These are phyloP conservation scores for Arthrinium phaeospermum DNA, from an alignment of 2,329 filamentous ascomycete species.

Conservation along the genomic window DNA sequence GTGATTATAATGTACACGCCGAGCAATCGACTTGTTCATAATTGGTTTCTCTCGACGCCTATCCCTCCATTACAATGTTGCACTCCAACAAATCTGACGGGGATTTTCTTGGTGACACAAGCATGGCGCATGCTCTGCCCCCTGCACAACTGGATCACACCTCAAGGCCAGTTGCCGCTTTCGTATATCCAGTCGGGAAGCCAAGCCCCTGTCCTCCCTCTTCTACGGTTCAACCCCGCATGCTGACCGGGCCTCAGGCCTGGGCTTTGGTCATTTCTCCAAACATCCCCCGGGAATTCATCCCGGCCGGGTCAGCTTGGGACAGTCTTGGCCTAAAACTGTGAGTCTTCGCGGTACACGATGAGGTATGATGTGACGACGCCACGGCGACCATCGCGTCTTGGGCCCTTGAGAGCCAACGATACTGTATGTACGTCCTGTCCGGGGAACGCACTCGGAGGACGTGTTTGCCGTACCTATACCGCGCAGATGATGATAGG, in stretches of 20 bases:
- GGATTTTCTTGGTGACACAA: neutral
- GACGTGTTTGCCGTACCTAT: neutral
- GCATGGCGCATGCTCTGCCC: neutral
- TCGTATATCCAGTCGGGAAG: conserved; percentile 6
- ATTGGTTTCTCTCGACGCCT: neutral
- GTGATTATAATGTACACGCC: neutral
- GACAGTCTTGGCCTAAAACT: neutral
- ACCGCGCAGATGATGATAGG: neutral
- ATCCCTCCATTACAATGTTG: neutral
- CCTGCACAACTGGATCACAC: neutral
- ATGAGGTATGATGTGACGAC: neutral
- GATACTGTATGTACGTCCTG: neutral
- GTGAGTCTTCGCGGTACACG: neutral
- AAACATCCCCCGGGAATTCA: neutral
- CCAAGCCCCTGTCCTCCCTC: neutral
- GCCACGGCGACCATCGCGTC: neutral
- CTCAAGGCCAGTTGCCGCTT: neutral
- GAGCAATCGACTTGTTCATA: neutral
- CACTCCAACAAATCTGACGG: neutral
- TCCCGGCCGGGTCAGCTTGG: conserved; percentile 1
- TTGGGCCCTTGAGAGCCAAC: neutral
- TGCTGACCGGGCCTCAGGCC: neutral
- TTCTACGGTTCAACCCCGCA: conserved; percentile 16
- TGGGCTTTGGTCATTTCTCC: conserved; percentile 20
- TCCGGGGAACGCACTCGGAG: neutral